Percentiles rank a stretch among this genome's conserved stretches.
Evolutionary conservation across 441 rosid genomes (phyloP).

Genomic region (Pelargonium citronellum): DNA sequence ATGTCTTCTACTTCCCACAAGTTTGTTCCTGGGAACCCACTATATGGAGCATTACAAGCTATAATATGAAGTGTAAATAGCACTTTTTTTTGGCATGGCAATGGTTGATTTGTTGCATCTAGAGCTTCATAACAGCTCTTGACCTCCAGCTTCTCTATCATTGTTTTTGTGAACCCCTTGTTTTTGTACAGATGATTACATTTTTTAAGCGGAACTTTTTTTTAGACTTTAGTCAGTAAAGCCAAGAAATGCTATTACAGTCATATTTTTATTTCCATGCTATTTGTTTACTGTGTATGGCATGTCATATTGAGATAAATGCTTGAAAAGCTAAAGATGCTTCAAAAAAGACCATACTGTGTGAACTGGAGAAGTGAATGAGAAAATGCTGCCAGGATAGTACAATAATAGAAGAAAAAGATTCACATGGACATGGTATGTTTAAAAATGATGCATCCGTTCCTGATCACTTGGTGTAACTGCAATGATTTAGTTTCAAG

Average conservation of each 20-base stretch:
- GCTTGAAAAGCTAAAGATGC: not conserved
- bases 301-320: not conserved
- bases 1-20: not conserved
- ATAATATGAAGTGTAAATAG: not conserved
- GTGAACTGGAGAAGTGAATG: not conserved
- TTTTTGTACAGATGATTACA: not conserved
- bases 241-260: not conserved
- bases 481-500: not conserved
- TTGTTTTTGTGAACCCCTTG: not conserved
- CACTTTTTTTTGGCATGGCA: not conserved
- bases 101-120: not conserved
- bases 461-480: not conserved
- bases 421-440: not conserved
- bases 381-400: not conserved
- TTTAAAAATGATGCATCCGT: slow-evolving; percentile 1
- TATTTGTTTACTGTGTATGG: not conserved
- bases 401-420: not conserved
- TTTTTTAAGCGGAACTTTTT: not conserved
- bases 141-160: not conserved
- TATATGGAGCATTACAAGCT: not conserved
- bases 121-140: not conserved
- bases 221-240: not conserved
- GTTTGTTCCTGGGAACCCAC: not conserved
- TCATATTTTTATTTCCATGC: not conserved
- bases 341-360: not conserved